phyloP scores from a whole-genome alignment of 1,284 basidiomycete genomes.

The Cutaneotrichosporon curvatum region DNA sequence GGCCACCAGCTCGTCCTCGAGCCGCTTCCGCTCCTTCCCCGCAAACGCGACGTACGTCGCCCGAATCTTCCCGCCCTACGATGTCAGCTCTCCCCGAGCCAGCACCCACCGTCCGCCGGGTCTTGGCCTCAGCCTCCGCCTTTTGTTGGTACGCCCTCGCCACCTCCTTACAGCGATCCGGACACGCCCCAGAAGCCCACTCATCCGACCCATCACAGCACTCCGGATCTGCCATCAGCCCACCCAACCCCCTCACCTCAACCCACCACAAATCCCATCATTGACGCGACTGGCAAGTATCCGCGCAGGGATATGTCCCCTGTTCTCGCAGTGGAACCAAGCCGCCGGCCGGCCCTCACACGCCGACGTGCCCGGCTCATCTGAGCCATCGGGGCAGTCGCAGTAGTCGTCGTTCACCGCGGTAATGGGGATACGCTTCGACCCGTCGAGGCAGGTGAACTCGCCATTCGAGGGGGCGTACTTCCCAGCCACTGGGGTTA shows the following conservation, averaged over 20 bases:
- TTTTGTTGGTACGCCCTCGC: constrained; percentile 64
- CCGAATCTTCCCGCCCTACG: constrained; percentile 81
- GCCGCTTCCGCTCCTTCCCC: constrained; percentile 72
- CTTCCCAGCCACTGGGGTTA: constrained; percentile 14
- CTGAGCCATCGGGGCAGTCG: constrained; percentile 86
- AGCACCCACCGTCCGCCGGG: constrained; percentile 64
- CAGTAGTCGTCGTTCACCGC: constrained; percentile 92
- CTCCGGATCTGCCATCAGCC: constrained; percentile 60
- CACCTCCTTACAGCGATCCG: constrained; percentile 68
- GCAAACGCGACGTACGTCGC: constrained; percentile 79
- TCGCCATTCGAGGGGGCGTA: constrained; percentile 6
- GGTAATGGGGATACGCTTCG: constrained; percentile 52
- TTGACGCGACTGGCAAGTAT: constrained; percentile 81
- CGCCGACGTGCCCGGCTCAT: constrained; percentile 88
- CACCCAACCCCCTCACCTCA: neutral
- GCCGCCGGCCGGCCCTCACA: constrained; percentile 56
- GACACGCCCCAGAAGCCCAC: constrained; percentile 59
- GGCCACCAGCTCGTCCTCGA: constrained; percentile 57
- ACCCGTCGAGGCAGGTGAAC: constrained; percentile 42
- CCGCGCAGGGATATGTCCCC: constrained; percentile 73
- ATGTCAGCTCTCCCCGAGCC: neutral
- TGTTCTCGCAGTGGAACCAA: constrained; percentile 80
- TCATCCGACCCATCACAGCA: constrained; percentile 99
- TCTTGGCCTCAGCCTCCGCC: constrained; percentile 63
- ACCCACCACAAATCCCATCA: constrained; percentile 87